phyloP scores from a whole-genome alignment of 2,329 filamentous ascomycete genomes.

The Grosmannia clavigera region DNA sequence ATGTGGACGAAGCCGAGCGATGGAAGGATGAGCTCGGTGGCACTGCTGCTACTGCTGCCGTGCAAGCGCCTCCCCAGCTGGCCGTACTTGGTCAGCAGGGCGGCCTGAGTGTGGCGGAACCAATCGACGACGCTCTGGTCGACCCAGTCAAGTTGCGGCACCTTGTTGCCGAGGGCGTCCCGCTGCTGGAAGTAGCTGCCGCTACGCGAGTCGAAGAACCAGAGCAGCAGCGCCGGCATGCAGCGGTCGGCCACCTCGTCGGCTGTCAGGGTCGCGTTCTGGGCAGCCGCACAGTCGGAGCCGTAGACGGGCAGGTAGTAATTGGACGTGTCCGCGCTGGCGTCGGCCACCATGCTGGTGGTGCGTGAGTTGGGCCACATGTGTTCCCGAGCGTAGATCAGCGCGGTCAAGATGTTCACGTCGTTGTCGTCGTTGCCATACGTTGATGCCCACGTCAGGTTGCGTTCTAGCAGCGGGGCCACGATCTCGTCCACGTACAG shows the following conservation, averaged over 20 bases:
- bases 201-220: constrained; percentile 50
- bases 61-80: not conserved
- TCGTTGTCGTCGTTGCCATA: constrained; percentile 50
- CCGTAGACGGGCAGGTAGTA: constrained; percentile 21
- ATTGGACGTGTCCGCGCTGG: constrained; percentile 16
- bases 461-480: constrained; percentile 30
- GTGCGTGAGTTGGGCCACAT: constrained; percentile 15
- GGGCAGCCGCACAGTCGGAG: constrained; percentile 7
- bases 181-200: constrained; percentile 27
- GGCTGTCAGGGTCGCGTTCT: not conserved
- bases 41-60: not conserved
- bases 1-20: constrained; percentile 39
- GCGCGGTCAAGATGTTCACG: constrained; percentile 30
- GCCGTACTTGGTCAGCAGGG: constrained; percentile 17
- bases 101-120: constrained; percentile 25
- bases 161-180: constrained; percentile 8
- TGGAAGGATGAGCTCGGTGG: constrained; percentile 20
- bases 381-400: constrained; percentile 16
- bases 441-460: constrained; percentile 40
- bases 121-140: constrained; percentile 29
- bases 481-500: constrained; percentile 37
- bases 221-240: constrained; percentile 30
- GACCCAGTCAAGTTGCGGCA: constrained; percentile 28
- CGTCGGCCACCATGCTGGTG: constrained; percentile 13
- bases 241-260: constrained; percentile 7